These are phyloP conservation scores for Cordyceps cateniannulata DNA, from an alignment of 2,329 filamentous ascomycete genomes.

Conservation along the genomic window DNA sequence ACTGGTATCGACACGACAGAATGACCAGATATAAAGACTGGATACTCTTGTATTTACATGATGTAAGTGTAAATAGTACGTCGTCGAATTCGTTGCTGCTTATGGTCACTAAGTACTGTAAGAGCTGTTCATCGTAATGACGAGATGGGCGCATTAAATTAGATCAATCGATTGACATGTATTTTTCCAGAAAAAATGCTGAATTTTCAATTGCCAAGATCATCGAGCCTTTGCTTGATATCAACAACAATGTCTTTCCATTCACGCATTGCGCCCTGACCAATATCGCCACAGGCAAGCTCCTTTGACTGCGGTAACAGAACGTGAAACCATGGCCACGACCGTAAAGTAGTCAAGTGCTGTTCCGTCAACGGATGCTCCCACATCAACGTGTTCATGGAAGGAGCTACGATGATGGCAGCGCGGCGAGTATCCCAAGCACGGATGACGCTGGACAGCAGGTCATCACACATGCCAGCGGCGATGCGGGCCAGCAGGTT, in stretches of 20 bases:
- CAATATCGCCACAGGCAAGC: conserved; percentile 79
- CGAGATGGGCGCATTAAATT: not conserved
- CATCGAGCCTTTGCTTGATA: conserved; percentile 29
- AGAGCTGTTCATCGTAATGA: too few species aligned
- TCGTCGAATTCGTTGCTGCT: too few species aligned
- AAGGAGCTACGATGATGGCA: conserved; percentile 67
- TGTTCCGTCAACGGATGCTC: conserved; percentile 70
- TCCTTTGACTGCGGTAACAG: conserved; percentile 67
- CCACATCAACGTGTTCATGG: conserved; percentile 94
- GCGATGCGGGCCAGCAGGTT: conserved; percentile 83
- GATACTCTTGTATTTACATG: too few species aligned
- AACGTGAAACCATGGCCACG: conserved; percentile 63
- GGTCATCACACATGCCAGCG: conserved; percentile 68
- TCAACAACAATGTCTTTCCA: conserved; percentile 68
- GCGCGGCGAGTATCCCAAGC: conserved; percentile 78
- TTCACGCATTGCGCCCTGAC: conserved; percentile 74
- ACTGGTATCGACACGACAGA: too few species aligned
- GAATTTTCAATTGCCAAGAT: not conserved
- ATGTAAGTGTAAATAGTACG: too few species aligned
- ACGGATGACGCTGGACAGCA: conserved; percentile 67
- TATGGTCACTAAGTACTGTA: too few species aligned
- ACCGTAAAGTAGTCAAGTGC: conserved; percentile 62
- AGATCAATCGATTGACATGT: not conserved
- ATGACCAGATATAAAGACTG: too few species aligned
- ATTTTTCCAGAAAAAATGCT: too few species aligned